Evolutionary conservation across 2,329 filamentous ascomycete species (phyloP).

Genomic region (Cylindrodendrum hubeiense): DNA sequence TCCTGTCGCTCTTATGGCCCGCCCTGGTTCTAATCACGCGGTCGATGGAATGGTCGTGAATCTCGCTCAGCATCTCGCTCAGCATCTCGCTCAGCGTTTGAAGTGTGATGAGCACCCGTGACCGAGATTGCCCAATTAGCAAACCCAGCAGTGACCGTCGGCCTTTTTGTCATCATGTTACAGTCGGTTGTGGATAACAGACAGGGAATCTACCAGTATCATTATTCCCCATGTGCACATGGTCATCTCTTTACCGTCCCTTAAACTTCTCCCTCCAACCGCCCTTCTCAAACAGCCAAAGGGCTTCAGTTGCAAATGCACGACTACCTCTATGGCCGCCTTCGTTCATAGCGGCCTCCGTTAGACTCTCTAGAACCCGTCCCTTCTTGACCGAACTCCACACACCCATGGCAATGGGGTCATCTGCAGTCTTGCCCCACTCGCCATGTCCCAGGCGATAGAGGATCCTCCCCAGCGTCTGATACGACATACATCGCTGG

Average conservation of each 20-base stretch:
- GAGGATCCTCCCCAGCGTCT: conserved; percentile 87
- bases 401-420: conserved; percentile 79
- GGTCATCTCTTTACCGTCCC: conserved; percentile 58
- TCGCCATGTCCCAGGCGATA: conserved; percentile 83
- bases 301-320: conserved; percentile 87
- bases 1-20: background rate
- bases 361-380: conserved; percentile 80
- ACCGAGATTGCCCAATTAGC: background rate
- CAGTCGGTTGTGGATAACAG: background rate
- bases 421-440: conserved; percentile 70
- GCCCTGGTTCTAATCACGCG: background rate
- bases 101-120: background rate
- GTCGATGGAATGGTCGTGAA: background rate
- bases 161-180: background rate
- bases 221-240: background rate
- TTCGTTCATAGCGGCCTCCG: conserved; percentile 79
- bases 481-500: conserved; percentile 92
- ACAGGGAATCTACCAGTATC: background rate
- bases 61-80: background rate
- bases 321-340: conserved; percentile 82
- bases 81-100: background rate
- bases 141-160: background rate
- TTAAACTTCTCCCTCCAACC: conserved; percentile 75
- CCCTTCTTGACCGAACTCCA: conserved; percentile 86
- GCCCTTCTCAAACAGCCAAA: conserved; percentile 85